Evolutionary conservation across 495 filamentous ascomycete genomes (phyloP), one percentile per base, ranked within the genome.

Genomic region (Amphirosellinia nigrospora): DNA sequence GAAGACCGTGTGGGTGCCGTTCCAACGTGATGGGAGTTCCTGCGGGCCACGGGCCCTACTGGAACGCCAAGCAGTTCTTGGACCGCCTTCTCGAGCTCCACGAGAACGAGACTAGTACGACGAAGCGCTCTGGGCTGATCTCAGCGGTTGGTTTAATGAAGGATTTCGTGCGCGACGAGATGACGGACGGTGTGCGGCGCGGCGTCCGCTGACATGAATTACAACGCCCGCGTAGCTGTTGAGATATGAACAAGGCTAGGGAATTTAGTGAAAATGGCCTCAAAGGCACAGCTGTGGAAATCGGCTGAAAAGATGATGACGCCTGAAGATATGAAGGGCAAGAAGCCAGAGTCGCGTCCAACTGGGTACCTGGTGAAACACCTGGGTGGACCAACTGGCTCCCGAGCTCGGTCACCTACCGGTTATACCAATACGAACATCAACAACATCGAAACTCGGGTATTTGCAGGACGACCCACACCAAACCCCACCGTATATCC

Each of bases 151-250:
- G 64, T 74, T 76, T 36, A 75, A 76, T 46, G 58, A 69, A 69
- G 3, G 48, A 72, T 2, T 45, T 66, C 4, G 71, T 74, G 34
- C 69, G 76, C n/a, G 74, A 64, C 67, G 76, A 78, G 66, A 78
- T 78, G 76, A 73, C 11, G 72, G 74, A 16, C 58, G 67, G 9
- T 72, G 68, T 53, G 71, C 71, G 9, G 66, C 0, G 69, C 53
- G 7, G 56, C n/a, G n/a, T 78, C 23, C 67, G 39, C 9, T n/a
- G 34, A 36, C 0, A 73, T 78, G 74, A 64, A 55, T 11, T 78
- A 74, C 64, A 68, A 23, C 6, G 76, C 69, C 41, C 71, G 76
- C 26, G 15, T 73, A 13, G 52, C 74, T 23, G 58, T 78, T n/a
- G 76, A 78, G 41, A 19, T 74, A 19, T 73, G 11, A 39, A 43